phyloP scores from a whole-genome alignment of 495 filamentous ascomycete genomes.

The Pseudoneurospora amorphoporcata region DNA sequence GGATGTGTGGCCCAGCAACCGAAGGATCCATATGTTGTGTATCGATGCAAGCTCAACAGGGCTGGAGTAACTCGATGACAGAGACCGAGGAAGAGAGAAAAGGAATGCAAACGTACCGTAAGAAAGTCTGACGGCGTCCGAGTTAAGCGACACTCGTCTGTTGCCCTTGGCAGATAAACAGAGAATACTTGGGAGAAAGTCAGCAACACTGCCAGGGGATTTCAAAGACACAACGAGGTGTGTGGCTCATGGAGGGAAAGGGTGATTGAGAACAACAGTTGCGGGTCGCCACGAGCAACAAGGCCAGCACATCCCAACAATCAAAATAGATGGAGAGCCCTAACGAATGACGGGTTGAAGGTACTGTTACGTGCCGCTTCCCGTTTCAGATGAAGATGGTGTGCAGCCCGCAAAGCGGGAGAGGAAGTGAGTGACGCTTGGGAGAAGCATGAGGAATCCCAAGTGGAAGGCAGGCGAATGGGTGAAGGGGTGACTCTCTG shows the following conservation, averaged over 20 bases:
- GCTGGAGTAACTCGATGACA: slow-evolving; percentile 4
- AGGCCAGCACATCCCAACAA: background rate
- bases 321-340: background rate
- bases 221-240: background rate
- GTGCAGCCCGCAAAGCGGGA: slow-evolving; percentile 14
- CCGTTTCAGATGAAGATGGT: slow-evolving; percentile 7
- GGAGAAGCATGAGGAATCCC: slow-evolving; percentile 6
- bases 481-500: background rate
- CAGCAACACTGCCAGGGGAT: background rate
- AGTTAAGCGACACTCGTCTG: slow-evolving; percentile 2
- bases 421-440: slow-evolving; percentile 13
- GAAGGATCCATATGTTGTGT: slow-evolving; percentile 7
- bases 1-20: slow-evolving; percentile 1
- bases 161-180: background rate
- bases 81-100: slow-evolving; percentile 5
- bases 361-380: background rate
- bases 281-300: background rate
- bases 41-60: slow-evolving; percentile 13
- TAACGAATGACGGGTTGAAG: background rate
- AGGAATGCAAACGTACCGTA: slow-evolving; percentile 15
- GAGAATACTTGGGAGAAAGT: background rate
- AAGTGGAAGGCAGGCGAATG: slow-evolving; percentile 17
- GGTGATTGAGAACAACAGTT: background rate
- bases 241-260: background rate
- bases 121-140: slow-evolving; percentile 1